Percentiles rank a stretch among this genome's conserved stretches.
Evolutionary conservation across 2,329 filamentous ascomycete genomes (phyloP).

Genomic region (Botrytis tulipae): DNA sequence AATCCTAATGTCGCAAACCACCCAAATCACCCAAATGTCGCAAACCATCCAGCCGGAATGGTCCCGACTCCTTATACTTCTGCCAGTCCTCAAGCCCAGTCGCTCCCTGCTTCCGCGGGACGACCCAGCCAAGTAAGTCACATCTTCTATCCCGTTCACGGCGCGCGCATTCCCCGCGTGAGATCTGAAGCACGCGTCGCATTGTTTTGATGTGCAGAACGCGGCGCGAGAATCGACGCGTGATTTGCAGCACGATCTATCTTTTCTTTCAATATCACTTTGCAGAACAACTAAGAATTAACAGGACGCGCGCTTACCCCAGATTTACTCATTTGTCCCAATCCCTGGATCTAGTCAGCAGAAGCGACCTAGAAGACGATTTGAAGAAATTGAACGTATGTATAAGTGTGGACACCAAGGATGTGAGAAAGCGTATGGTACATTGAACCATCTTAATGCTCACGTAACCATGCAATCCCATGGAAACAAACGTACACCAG

Average conservation of each 20-base stretch:
- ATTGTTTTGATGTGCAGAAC: constrained; percentile 17
- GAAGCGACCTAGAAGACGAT: constrained; percentile 87
- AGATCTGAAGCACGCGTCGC: neutral
- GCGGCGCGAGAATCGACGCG: constrained; percentile 15
- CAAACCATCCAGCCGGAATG: neutral
- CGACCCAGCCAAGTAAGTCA: neutral
- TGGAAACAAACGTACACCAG: constrained; percentile 88
- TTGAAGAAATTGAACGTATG: constrained; percentile 99
- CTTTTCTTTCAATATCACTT: constrained; percentile 23
- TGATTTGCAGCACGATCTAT: neutral
- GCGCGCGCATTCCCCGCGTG: neutral
- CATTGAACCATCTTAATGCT: constrained; percentile 93
- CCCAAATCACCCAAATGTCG: constrained; percentile 42
- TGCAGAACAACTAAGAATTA: constrained; percentile 24
- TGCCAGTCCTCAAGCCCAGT: neutral
- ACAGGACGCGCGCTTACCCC: constrained; percentile 49
- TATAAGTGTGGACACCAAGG: constrained; percentile 99
- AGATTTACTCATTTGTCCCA: constrained; percentile 97
- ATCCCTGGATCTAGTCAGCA: constrained; percentile 97
- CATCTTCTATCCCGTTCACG: neutral
- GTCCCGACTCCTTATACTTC: neutral
- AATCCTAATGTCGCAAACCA: neutral
- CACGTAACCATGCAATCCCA: constrained; percentile 99
- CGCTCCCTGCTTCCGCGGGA: neutral
- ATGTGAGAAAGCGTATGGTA: constrained; percentile 98